Evolutionary conservation across 2,329 filamentous ascomycete species (phyloP), one percentile per base, ranked within the genome.

Genomic region (Fusarium sp.): DNA sequence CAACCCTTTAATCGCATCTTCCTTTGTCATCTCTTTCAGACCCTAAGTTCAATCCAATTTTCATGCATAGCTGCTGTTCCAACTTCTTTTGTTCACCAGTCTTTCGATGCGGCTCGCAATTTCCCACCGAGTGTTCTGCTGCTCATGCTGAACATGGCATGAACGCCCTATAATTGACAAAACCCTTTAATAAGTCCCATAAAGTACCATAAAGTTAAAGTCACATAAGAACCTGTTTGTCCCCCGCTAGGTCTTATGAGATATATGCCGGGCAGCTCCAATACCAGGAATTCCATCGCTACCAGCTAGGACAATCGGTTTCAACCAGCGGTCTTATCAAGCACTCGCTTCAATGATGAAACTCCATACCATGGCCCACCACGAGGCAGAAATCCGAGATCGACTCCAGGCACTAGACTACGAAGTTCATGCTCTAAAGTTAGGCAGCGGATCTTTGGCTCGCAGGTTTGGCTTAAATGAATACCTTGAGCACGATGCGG

Each of bases 171-270:
- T n/a, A n/a, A n/a, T n/a, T n/a, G n/a, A n/a, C n/a, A n/a, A n/a
- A n/a, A n/a, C n/a, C n/a, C n/a, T n/a, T n/a, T n/a, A n/a, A n/a
- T n/a, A n/a, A n/a, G n/a, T n/a, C n/a, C 5, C 29, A 31, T 12
- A 12, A 31, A n/a, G 29, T 11, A 31, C 29, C 29, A 12, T 31
- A 12, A 12, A 31, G 29, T 31, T 18, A 7, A 3, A 1, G 15
- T 3, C 10, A 0, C 23, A 25, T 44, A 44, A 48, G 14, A 46
- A 11, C 4, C 14, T 19, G 4, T 0, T 29, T 10, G 12, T n/a
- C 9, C 25, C 12, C 6, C 5, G 4, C 7, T 0, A 4, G 23
- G 0, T 0, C 1, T 27, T 7, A 21, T 4, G 18, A 27, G 5
- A 10, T 21, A 8, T 0, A 14, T 8, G 23, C 4, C 10, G 9